Percentiles rank a stretch among this genome's conserved stretches.
Evolutionary conservation across 1,284 basidiomycete genomes (phyloP).

Genomic region (Trametes sp.): DNA sequence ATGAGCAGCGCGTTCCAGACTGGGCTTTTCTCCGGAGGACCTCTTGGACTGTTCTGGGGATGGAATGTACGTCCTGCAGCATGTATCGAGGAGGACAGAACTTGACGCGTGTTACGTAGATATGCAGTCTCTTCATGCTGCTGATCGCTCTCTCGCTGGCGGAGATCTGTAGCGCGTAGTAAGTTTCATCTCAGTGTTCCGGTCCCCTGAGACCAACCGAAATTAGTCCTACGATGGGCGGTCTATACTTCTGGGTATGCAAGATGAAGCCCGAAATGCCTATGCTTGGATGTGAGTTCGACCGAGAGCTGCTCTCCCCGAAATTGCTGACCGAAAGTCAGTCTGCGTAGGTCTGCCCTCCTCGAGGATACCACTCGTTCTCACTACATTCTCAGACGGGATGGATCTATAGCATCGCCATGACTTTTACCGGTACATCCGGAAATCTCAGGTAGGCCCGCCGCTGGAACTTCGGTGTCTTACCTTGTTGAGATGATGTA

Average conservation of each 20-base stretch:
- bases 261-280: slow-evolving; percentile 65
- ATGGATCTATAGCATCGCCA: slow-evolving; percentile 67
- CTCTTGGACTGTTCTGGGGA: slow-evolving; percentile 68
- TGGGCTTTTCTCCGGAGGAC: slow-evolving; percentile 65
- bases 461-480: not conserved
- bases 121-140: slow-evolving; percentile 68
- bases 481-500: slow-evolving; percentile 27
- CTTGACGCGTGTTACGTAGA: slow-evolving; percentile 41
- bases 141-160: slow-evolving; percentile 63
- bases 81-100: not conserved
- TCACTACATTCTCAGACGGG: slow-evolving; percentile 50
- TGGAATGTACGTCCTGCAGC: slow-evolving; percentile 57
- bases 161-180: slow-evolving; percentile 69
- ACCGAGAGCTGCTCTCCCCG: not conserved
- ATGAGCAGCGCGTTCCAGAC: slow-evolving; percentile 66
- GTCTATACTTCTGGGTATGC: slow-evolving; percentile 71
- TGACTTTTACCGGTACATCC: slow-evolving; percentile 68
- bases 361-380: not conserved
- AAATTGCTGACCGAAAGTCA: slow-evolving; percentile 2
- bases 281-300: slow-evolving; percentile 59
- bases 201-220: not conserved
- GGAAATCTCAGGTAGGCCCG: slow-evolving; percentile 60
- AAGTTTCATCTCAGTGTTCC: slow-evolving; percentile 34
- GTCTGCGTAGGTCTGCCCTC: slow-evolving; percentile 35
- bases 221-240: slow-evolving; percentile 62